Evolutionary conservation across 257 asterid species (phyloP).

Genomic region (Plantago elongata): DNA sequence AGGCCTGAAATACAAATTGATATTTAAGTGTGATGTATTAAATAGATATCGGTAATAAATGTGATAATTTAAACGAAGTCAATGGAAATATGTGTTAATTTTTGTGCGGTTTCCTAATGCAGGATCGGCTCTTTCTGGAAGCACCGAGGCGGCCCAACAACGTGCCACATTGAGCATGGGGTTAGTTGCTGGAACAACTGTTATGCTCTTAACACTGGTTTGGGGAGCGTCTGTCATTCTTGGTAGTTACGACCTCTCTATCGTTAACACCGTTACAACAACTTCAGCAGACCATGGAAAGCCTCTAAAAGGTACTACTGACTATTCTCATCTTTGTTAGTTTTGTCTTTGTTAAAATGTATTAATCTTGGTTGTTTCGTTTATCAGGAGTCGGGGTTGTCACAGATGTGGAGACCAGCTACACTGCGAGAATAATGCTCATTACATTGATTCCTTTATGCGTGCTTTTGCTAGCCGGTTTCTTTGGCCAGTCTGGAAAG

Average conservation of each 20-base stretch:
- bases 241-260: conserved; percentile 51
- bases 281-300: conserved; percentile 14
- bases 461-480: conserved; percentile 29
- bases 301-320: conserved; percentile 21
- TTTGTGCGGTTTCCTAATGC: background rate
- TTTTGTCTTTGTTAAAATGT: background rate
- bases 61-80: too few relatives aligned
- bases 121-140: conserved; percentile 48
- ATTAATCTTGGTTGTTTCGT: background rate
- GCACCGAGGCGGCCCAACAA: conserved; percentile 46
- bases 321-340: background rate
- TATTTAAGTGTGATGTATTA: too few relatives aligned
- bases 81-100: too few relatives aligned
- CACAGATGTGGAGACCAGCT: conserved; percentile 54
- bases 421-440: conserved; percentile 52
- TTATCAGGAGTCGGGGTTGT: conserved; percentile 39
- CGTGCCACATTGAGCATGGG: conserved; percentile 58
- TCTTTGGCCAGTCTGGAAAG: conserved; percentile 25
- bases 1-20: too few relatives aligned
- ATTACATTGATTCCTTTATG: conserved; percentile 41
- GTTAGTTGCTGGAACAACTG: conserved; percentile 57
- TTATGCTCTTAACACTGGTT: conserved; percentile 50
- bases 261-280: conserved; percentile 13
- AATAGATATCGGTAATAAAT: too few relatives aligned
- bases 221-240: conserved; percentile 53